Conservation (phyloP, 1,284 basidiomycete genomes). For the Rhodotorula sp. region DNA sequence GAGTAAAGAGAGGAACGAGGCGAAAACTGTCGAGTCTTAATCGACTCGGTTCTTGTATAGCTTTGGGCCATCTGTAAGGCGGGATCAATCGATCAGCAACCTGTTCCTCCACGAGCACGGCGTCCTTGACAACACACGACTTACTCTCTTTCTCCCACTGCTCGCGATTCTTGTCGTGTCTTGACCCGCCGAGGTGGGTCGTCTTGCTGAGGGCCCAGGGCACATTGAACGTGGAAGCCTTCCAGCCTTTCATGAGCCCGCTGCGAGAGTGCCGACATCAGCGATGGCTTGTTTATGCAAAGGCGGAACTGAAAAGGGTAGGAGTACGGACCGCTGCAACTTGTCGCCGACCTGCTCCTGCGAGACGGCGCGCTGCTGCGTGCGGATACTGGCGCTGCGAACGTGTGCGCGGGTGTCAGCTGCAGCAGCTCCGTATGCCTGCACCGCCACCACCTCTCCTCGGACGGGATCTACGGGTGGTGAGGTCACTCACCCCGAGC, state of each 20-base stretch:
- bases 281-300: too few relatives aligned
- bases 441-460: not conserved
- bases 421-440: too few relatives aligned
- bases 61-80: conserved; percentile 29
- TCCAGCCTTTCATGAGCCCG: conserved; percentile 36
- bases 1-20: not conserved
- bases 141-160: conserved; percentile 34
- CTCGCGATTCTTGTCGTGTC: conserved; percentile 35
- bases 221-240: conserved; percentile 29
- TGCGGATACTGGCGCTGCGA: conserved; percentile 18
- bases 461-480: not conserved
- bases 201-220: conserved; percentile 30
- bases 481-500: conserved; percentile 20
- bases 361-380: conserved; percentile 27
- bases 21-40: not conserved
- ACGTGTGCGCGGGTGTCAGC: not conserved
- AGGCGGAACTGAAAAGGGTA: not conserved
- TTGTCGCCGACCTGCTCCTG: conserved; percentile 33
- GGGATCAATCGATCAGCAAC: not conserved
- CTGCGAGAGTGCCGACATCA: conserved; percentile 1
- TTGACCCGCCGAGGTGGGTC: conserved; percentile 27
- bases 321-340: conserved; percentile 21
- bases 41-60: conserved; percentile 27
- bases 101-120: not conserved
- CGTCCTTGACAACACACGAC: too few relatives aligned